These are phyloP conservation scores for Colletotrichum magnum DNA, from an alignment of 2,329 filamentous ascomycete genomes.

Conservation along the genomic window DNA sequence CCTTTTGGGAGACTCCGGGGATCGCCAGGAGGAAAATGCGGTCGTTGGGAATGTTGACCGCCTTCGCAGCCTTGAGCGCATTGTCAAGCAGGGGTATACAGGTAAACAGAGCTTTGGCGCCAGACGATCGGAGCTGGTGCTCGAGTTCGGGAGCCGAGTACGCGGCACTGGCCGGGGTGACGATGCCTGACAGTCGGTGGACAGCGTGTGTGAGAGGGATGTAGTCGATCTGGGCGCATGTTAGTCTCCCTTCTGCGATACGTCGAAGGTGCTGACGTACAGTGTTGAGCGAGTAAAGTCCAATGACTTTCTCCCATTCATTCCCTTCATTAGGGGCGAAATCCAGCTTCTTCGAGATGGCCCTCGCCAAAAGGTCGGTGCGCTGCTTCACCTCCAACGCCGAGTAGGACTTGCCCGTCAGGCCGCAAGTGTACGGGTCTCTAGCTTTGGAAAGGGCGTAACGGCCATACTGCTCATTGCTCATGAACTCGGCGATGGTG, in stretches of 20 bases:
- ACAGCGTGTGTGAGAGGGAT: conserved; percentile 80
- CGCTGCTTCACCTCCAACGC: conserved; percentile 74
- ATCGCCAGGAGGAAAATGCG: conserved; percentile 79
- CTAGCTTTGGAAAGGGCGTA: conserved; percentile 72
- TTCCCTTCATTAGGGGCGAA: conserved; percentile 79
- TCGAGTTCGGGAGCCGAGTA: conserved; percentile 79
- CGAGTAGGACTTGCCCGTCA: conserved; percentile 78
- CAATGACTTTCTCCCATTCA: conserved; percentile 87
- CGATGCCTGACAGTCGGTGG: conserved; percentile 81
- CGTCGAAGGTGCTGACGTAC: conserved; percentile 58
- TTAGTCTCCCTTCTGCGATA: not conserved
- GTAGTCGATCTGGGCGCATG: conserved; percentile 75
- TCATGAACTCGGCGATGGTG: conserved; percentile 82
- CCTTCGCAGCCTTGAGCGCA: conserved; percentile 73
- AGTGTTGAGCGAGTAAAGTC: conserved; percentile 84
- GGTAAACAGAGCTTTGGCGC: conserved; percentile 79
- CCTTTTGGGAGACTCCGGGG: conserved; percentile 67
- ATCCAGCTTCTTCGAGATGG: conserved; percentile 78
- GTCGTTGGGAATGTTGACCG: conserved; percentile 71
- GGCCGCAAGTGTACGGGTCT: conserved; percentile 82
- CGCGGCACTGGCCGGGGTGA: conserved; percentile 81
- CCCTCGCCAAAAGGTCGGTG: conserved; percentile 77
- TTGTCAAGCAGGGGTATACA: conserved; percentile 74
- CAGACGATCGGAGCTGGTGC: conserved; percentile 79
- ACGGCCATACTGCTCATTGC: conserved; percentile 79